Conservation (phyloP, 345 rosid species). For the Erysimum cheiranthoides region DNA sequence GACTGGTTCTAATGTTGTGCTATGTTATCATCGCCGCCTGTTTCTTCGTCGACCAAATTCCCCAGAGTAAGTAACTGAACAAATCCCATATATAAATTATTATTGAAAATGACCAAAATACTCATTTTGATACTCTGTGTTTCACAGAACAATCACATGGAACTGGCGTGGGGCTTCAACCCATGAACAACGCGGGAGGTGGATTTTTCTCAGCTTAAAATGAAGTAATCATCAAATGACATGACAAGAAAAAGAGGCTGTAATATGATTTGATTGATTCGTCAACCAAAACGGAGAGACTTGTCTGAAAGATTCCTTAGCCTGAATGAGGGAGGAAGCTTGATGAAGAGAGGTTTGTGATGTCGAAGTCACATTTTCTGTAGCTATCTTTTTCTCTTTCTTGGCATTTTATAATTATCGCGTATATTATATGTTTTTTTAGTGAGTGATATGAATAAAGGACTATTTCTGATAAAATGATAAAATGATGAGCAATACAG, state of each 20-base stretch:
- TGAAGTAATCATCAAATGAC: not conserved
- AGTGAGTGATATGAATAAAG: not conserved
- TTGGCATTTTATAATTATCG: constrained; percentile 3
- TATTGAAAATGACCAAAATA: not conserved
- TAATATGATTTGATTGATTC: constrained; percentile 17
- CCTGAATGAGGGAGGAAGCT: constrained; percentile 14
- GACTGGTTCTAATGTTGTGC: constrained; percentile 67
- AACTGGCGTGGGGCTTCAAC: constrained; percentile 16
- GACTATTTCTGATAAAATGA: not conserved
- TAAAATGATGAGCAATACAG: no score
- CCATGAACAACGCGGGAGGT: constrained; percentile 13
- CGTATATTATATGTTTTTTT: constrained; percentile 10
- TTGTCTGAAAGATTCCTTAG: constrained; percentile 24
- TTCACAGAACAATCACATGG: constrained; percentile 23
- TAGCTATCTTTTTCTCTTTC: not conserved
- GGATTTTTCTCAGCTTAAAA: constrained; percentile 16
- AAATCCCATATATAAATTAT: not conserved
- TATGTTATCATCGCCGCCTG: constrained; percentile 81
- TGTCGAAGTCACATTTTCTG: constrained; percentile 13
- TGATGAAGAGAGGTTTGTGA: constrained; percentile 26
- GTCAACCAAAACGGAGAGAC: constrained; percentile 10
- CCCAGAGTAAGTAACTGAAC: constrained; percentile 50
- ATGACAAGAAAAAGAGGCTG: not conserved
- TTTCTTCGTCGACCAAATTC: constrained; percentile 64
- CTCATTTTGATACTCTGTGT: not conserved